Evolutionary conservation across 2,329 filamentous ascomycete genomes (phyloP), one percentile per base, ranked within the genome.

Genomic region (Neobulgaria alba): DNA sequence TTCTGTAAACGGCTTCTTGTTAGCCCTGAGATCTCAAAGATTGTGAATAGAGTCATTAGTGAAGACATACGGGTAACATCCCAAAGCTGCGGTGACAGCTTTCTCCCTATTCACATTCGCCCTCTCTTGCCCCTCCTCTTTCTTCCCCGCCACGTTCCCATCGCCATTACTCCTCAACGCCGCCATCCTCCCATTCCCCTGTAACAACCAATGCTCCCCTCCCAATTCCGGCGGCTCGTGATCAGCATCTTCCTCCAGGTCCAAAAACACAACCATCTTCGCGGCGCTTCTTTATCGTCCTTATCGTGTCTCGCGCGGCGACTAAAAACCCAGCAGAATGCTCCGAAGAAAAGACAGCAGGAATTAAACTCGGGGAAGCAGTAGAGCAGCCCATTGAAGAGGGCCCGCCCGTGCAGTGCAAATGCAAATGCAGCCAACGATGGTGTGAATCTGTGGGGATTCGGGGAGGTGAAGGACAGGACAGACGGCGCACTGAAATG

Each of bases 61-160:
- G 58, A 60, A 68, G 71, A 69, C 75, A 39, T 51, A 82, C 77
- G 77, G 77, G 69, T 82, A 82, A 67, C 76, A 80, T 61, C 73
- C 74, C 61, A 82, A 63, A 59, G 75, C 74, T 58, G 72, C 69
- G 49, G 75, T 74, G 63, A 79, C 72, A 52, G 67, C 66, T 64
- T 73, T 77, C 59, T 46, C 38, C 36, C 68, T 61, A 54, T 79
- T 79, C 40, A 66, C 72, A 46, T 59, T 58, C 3, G 45, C 42
- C 33, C 51, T 51, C 18, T 43, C 41, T 15, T 43, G 32, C 12
- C 29, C 39, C 18, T 47, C 37, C 9, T 23, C 40, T 33, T 38
- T 41, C 30, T 32, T 40, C 12, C 29, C 39, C 18, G 46, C 37
- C 9, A 20, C 40, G 32, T 38, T 41, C 30, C 30, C 39, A 39